A percentile compares a stretch with the other conserved stretches of the same genome.
phyloP scores from a whole-genome alignment of 2,329 filamentous ascomycete species.

The Cladosporium velox region DNA sequence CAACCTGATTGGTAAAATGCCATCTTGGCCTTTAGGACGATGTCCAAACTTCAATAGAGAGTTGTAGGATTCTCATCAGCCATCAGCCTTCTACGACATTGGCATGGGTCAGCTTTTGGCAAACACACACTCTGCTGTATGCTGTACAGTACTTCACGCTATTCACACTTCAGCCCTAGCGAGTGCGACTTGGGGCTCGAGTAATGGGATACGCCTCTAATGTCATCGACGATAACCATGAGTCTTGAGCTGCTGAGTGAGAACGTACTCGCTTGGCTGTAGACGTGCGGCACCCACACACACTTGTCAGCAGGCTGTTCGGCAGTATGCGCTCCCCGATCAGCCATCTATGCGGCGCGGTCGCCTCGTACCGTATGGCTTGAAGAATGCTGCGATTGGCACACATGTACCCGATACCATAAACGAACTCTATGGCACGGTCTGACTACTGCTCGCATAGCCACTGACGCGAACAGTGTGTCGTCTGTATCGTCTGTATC shows the following conservation, averaged over 20 bases:
- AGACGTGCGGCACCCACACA: background rate
- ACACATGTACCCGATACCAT: background rate
- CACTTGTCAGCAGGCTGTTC: background rate
- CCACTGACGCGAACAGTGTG: constrained; percentile 3
- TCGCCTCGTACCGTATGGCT: background rate
- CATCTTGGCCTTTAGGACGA: background rate
- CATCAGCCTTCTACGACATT: background rate
- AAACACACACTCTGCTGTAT: background rate
- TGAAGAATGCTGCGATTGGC: constrained; percentile 2
- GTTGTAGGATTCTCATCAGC: background rate
- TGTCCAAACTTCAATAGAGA: background rate
- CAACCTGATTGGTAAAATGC: background rate
- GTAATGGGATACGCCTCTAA: background rate
- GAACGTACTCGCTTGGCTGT: background rate
- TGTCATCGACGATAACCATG: background rate
- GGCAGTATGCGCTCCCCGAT: background rate
- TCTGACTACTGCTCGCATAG: constrained; percentile 11
- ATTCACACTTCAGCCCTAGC: background rate
- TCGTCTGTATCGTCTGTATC: background rate
- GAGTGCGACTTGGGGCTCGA: background rate
- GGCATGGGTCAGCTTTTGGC: background rate
- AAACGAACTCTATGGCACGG: background rate
- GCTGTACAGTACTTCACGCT: background rate
- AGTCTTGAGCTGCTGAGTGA: constrained; percentile 1
- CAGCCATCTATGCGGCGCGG: constrained; percentile 2